These are phyloP conservation scores for Phialocephala sp. DNA, from an alignment of 2,329 filamentous ascomycete genomes.

Conservation along the genomic window DNA sequence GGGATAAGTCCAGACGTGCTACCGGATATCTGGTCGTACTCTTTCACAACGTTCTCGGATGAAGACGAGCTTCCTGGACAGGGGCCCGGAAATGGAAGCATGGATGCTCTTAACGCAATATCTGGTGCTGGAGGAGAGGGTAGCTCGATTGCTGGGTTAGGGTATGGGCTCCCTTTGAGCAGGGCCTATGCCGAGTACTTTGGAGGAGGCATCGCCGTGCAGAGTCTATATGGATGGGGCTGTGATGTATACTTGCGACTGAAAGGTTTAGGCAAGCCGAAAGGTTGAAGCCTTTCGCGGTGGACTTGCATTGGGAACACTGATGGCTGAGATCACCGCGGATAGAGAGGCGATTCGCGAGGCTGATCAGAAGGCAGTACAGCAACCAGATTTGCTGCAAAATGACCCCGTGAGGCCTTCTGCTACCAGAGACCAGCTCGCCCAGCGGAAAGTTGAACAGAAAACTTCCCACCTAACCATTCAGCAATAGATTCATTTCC, in stretches of 20 bases:
- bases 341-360: no score
- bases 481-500: no score
- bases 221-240: constrained; percentile 94
- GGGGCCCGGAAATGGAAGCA: constrained; percentile 50
- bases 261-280: constrained; percentile 40
- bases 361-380: no score
- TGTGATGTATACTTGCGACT: constrained; percentile 68
- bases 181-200: constrained; percentile 98
- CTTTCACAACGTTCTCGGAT: constrained; percentile 91
- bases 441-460: no score
- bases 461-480: no score
- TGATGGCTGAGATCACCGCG: no score
- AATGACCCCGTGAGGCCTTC: no score
- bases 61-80: constrained; percentile 52
- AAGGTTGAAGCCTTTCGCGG: no score
- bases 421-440: no score
- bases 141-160: constrained; percentile 88
- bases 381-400: no score
- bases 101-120: constrained; percentile 77
- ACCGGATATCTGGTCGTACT: constrained; percentile 93
- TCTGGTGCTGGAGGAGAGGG: constrained; percentile 72
- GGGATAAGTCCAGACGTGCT: constrained; percentile 86
- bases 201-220: constrained; percentile 91
- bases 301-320: no score
- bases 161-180: constrained; percentile 89